Evolutionary conservation across 2,329 filamentous ascomycete species (phyloP).

Genomic region (Penicillium sp.): DNA sequence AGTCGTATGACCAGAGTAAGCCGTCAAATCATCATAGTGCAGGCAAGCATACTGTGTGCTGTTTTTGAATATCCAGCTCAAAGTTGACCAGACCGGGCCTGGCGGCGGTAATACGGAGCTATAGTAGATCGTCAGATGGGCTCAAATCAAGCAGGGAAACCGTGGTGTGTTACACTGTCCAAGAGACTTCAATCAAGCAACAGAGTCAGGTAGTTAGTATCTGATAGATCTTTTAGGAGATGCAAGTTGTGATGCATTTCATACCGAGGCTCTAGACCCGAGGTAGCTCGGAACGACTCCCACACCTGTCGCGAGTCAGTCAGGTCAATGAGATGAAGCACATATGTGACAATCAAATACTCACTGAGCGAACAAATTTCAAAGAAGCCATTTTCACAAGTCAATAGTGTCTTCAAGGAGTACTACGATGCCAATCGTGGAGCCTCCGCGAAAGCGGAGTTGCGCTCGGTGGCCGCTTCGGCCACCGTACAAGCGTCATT

Average conservation of each 20-base stretch:
- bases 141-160: background rate
- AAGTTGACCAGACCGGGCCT: conserved; percentile 65
- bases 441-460: conserved; percentile 13
- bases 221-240: background rate
- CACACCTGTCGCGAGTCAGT: conserved; percentile 62
- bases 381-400: conserved; percentile 52
- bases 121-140: conserved; percentile 7
- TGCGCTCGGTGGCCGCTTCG: conserved; percentile 33
- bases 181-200: conserved; percentile 28
- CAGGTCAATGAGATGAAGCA: conserved; percentile 15
- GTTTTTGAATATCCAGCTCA: conserved; percentile 64
- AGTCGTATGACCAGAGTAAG: no score
- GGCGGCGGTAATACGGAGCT: conserved; percentile 64
- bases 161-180: conserved; percentile 36
- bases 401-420: background rate
- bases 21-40: no score
- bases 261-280: conserved; percentile 86
- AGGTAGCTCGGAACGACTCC: conserved; percentile 82
- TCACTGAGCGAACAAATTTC: conserved; percentile 66
- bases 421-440: no score
- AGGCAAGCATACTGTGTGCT: conserved; percentile 59
- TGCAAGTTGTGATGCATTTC: conserved; percentile 14
- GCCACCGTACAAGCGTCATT: conserved; percentile 26
- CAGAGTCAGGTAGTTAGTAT: conserved; percentile 4
- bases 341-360: conserved; percentile 17